phyloP scores from a whole-genome alignment of 306 rosid genomes.

The Trichosanthes cucumerina region DNA sequence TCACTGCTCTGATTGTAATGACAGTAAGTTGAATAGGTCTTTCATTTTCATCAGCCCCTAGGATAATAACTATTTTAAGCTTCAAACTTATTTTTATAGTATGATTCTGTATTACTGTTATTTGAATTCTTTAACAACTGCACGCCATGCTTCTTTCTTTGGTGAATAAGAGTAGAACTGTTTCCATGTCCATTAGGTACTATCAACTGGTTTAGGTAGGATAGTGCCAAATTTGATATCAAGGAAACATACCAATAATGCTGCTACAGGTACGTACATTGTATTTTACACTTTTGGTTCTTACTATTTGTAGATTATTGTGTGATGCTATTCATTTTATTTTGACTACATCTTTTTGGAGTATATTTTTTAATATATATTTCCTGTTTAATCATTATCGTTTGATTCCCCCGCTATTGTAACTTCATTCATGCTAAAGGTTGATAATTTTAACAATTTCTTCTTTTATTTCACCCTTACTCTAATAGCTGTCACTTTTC shows the following conservation, averaged over 20 bases:
- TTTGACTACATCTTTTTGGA: not conserved
- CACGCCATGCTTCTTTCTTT: conserved; percentile 17
- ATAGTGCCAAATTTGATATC: conserved; percentile 98
- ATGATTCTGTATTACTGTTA: conserved; percentile 10
- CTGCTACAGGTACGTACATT: conserved; percentile 82
- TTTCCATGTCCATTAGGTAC: conserved; percentile 56
- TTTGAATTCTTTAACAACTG: conserved; percentile 17
- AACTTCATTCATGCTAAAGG: not conserved
- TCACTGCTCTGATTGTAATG: conserved; percentile 80
- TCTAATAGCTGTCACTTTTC: not conserved
- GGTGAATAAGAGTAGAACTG: conserved; percentile 21
- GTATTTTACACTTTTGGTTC: not conserved
- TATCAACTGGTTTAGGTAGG: conserved; percentile 94
- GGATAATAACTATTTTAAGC: conserved; percentile 11
- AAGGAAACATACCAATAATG: conserved; percentile 95
- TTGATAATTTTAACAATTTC: not conserved
- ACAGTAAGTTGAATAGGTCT: conserved; percentile 39
- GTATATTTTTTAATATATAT: not conserved
- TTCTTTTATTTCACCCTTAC: not conserved
- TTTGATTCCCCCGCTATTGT: not conserved
- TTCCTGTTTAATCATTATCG: not conserved
- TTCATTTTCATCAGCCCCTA: not conserved
- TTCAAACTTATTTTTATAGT: conserved; percentile 12
- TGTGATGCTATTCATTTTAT: not conserved
- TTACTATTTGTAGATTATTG: not conserved